Evolutionary conservation across 2,329 filamentous ascomycete species (phyloP).

Genomic region (Aspergillus chevalieri): DNA sequence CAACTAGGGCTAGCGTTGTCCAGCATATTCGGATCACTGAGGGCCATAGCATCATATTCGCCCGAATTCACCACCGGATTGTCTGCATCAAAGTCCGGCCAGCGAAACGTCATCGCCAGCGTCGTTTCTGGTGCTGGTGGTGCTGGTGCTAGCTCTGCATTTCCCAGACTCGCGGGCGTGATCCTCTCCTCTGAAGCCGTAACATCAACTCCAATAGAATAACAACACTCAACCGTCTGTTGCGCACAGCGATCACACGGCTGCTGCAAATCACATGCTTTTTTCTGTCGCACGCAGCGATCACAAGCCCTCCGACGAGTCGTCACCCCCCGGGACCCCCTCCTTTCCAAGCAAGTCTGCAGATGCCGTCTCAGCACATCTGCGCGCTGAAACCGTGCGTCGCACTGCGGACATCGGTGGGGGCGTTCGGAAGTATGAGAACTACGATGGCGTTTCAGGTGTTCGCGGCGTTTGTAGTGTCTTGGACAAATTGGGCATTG

Average conservation of each 20-base stretch:
- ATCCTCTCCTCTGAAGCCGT: not conserved
- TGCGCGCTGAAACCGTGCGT: slow-evolving; percentile 29
- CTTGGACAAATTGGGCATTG: slow-evolving; percentile 29
- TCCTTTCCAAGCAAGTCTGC: slow-evolving; percentile 21
- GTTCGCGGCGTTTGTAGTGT: slow-evolving; percentile 33
- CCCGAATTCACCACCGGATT: not conserved
- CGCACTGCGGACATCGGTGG: slow-evolving; percentile 26
- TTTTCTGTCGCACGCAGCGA: slow-evolving; percentile 31
- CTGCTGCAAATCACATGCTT: slow-evolving; percentile 26
- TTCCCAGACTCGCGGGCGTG: no score
- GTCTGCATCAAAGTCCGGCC: not conserved
- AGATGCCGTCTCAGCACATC: slow-evolving; percentile 35
- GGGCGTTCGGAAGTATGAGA: slow-evolving; percentile 30
- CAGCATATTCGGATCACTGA: not conserved
- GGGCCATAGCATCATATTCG: not conserved
- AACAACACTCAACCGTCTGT: slow-evolving; percentile 16
- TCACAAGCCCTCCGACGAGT: slow-evolving; percentile 28
- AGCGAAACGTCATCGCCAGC: slow-evolving; percentile 3
- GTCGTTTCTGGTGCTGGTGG: not conserved
- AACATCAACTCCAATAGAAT: slow-evolving; percentile 8
- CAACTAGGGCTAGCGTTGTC: slow-evolving; percentile 5
- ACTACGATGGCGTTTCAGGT: slow-evolving; percentile 30
- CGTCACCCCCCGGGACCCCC: slow-evolving; percentile 6
- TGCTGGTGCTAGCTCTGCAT: not conserved
- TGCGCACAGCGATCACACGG: slow-evolving; percentile 25